Base-by-base conservation (phyloP, 352 stramenopile species). In the Phytophthora megakarya region DNA sequence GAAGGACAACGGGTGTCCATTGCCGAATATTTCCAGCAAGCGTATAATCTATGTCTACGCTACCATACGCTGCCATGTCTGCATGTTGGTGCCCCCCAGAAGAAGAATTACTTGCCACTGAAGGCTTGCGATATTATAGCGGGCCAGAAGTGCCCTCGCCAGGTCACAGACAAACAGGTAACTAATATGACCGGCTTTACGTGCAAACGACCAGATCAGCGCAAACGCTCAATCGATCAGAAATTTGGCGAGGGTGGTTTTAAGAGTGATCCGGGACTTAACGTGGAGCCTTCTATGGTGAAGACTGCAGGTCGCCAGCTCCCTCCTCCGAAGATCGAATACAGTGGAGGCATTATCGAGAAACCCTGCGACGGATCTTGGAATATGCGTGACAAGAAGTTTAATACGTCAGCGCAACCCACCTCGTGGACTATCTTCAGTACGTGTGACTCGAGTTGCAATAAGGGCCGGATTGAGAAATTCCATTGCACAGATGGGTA, bases 121-220 rank as follows among this genome's bases (percentile, higher is more conserved):
- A 86, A 96, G 49, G 83, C 94, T 0, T 96, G 88, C 46, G 59
- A 78, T 46, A 87, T 91, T 18, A 67, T 89, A 47, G 73, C 55
- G 1, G 84, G 86, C 3, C 87, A 96, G 59, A 91, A 89, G 57
- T 81, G 78, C 50, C 80, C 84, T 1, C 81, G 84, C 49, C 95
- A 96, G 65, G 73, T 68, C 4, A 92, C 80, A 13, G 86, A 95
- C 54, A 86, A 75, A 18, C 84, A 96, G 32, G 88, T 91, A 9
- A 76, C 84, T 18, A 89, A 93, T 37, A 93, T 96, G 81, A 96
- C 94, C 37, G 44, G 58, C 1, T 86, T 90, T 40, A 88, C 84
- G 23, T 80, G 70, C 39, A 90, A 70, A n/a, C 63, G 60, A 2
- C 84, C 84, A 1, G 63, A 86, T n/a, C 61, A 86, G 9, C 81